These are phyloP conservation scores for Oryza longistaminata DNA, from an alignment of 176 grass and related monocot genomes.

Conservation along the genomic window DNA sequence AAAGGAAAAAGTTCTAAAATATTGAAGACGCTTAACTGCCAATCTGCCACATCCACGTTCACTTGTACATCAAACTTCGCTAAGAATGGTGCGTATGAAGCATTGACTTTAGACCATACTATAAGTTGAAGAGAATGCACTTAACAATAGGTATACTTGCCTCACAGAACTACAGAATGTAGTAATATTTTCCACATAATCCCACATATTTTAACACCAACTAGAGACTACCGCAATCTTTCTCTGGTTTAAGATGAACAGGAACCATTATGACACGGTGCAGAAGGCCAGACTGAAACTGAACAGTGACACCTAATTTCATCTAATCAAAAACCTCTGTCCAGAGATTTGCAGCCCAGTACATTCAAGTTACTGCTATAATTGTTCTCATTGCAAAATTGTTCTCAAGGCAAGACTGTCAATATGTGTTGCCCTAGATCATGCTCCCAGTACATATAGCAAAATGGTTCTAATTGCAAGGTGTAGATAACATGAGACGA, in stretches of 20 bases:
- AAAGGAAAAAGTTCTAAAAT: constrained; percentile 11
- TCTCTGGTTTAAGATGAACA: neutral
- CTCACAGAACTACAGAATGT: too few species aligned
- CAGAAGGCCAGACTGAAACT: neutral
- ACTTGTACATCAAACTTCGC: neutral
- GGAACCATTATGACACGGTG: neutral
- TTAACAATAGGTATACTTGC: constrained; percentile 13
- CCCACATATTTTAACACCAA: neutral
- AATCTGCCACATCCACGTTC: constrained; percentile 15
- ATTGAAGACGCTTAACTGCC: neutral
- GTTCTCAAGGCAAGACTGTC: too few species aligned
- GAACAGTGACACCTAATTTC: too few species aligned
- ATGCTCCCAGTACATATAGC: too few species aligned
- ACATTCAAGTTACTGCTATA: too few species aligned
- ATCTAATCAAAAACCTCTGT: too few species aligned
- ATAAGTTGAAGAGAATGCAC: constrained; percentile 40
- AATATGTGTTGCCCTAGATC: neutral
- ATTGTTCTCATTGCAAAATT: too few species aligned
- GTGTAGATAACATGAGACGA: too few species aligned
- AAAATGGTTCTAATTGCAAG: too few species aligned
- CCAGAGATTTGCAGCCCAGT: too few species aligned
- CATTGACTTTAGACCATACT: neutral
- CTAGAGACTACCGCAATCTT: neutral
- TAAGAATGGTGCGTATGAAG: neutral
- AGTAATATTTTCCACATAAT: too few species aligned